These are phyloP conservation scores for Besnoitia besnoiti DNA, from an alignment of 169 alveolate genomes.

Conservation along the genomic window DNA sequence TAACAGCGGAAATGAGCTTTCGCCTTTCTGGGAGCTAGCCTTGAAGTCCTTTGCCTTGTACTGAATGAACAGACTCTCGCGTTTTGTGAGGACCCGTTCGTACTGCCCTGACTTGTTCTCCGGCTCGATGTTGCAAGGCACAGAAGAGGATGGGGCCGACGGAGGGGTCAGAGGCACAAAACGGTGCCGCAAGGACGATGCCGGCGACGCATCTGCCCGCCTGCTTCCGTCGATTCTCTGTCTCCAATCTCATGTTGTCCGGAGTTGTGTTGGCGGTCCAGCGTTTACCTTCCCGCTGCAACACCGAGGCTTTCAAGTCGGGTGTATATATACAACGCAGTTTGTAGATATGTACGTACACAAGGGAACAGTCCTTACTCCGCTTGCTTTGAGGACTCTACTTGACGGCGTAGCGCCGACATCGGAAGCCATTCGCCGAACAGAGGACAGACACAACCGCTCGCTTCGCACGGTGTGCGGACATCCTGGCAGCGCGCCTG, in stretches of 20 bases:
- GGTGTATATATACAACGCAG: constrained; percentile 73
- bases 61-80: no score
- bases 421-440: neutral
- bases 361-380: constrained; percentile 70
- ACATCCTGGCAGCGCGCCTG: neutral
- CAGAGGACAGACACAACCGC: neutral
- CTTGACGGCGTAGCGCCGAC: constrained; percentile 34
- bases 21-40: no score
- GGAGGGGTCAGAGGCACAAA: no score
- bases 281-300: constrained; percentile 77
- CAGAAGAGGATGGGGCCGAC: no score
- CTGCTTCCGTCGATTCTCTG: constrained; percentile 55
- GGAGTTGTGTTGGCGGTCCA: constrained; percentile 75
- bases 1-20: no score
- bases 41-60: no score
- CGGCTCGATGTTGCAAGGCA: no score
- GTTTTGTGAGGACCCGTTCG: no score
- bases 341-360: constrained; percentile 66
- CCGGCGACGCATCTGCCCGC: neutral
- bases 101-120: no score
- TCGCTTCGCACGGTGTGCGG: neutral
- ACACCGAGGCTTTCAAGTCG: constrained; percentile 73
- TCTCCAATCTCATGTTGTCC: constrained; percentile 76
- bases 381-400: constrained; percentile 60
- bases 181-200: neutral